phyloP scores from a whole-genome alignment of 768 basidiomycete species.

The Mycena chlorophos region DNA sequence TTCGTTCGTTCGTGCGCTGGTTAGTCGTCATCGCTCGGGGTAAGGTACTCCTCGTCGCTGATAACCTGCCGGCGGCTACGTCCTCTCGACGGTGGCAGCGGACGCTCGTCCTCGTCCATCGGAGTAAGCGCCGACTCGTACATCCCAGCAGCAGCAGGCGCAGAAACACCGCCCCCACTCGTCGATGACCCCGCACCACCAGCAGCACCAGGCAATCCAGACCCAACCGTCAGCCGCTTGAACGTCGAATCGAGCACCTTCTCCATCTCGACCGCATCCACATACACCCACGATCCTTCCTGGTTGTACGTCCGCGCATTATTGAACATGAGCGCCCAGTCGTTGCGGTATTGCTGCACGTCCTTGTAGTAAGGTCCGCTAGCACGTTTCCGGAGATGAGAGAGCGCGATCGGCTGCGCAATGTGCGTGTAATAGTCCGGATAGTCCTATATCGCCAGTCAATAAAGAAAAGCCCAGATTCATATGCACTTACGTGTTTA shows the following conservation, averaged over 20 bases:
- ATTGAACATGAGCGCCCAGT: constrained; percentile 90
- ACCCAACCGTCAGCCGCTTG: constrained; percentile 61
- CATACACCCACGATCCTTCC: constrained; percentile 93
- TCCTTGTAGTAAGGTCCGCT: constrained; percentile 70
- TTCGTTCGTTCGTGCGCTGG: no score
- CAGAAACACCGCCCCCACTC: constrained; percentile 31
- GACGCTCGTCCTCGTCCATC: constrained; percentile 79
- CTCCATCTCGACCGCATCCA: constrained; percentile 93
- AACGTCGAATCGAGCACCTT: constrained; percentile 78
- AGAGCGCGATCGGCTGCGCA: constrained; percentile 82
- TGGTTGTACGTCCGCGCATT: constrained; percentile 94
- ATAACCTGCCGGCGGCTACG: constrained; percentile 72
- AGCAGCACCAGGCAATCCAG: constrained; percentile 76
- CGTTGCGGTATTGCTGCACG: constrained; percentile 68
- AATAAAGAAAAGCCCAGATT: not conserved
- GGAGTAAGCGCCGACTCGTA: constrained; percentile 74
- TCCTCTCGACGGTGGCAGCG: constrained; percentile 51
- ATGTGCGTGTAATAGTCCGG: constrained; percentile 94
- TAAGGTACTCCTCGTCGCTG: constrained; percentile 73
- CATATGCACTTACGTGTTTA: constrained; percentile 51
- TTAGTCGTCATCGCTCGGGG: constrained; percentile 76
- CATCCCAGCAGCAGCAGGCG: constrained; percentile 42
- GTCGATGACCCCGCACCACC: no score
- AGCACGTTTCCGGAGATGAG: constrained; percentile 78
- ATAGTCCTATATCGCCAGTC: constrained; percentile 59